Evolutionary conservation across 2,329 filamentous ascomycete genomes (phyloP), one percentile per base, ranked within the genome.

Genomic region (Calonectria multiphialidica): DNA sequence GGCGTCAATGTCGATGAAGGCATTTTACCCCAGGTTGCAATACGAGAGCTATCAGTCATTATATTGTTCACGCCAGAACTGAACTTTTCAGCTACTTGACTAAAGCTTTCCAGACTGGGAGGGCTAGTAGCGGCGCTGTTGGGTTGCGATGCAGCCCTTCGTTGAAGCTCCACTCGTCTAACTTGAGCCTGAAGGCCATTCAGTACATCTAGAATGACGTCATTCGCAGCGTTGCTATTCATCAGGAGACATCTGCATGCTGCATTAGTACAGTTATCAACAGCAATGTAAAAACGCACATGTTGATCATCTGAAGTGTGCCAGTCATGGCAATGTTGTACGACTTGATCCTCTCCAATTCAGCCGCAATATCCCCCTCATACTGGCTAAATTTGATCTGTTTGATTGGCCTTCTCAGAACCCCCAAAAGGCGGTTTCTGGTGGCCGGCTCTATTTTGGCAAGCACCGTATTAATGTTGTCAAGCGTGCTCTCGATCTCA

Each of bases 281-380:
- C 10, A 45, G 47, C 2, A 16, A 12, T 5, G 30, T 15, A 3
- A 25, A 25, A 9, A 35, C 64, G 5, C 44, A 57, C 64, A 66
- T 25, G 13, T 66, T 66, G 12, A 66, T 66, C 64, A 66, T 66
- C 64, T 66, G 64, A 23, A 66, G 49, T 5, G 64, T 49, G n/a
- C 64, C 55, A 9, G 33, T 16, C 64, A 66, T 66, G 16, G 64
- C 64, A 12, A 35, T 42, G 37, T 57, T 66, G 37, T 66, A 55
- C 5, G 64, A 55, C 10, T 66, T 55, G 3, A 66, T 30, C 23
- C 64, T 55, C 2, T 57, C 37, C 37, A 42, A 57, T 23, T 45
- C 55, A 5, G 25, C 30, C 16, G 47, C 9, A 15, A 66, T 55
- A 25, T 57, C 64, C 13, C 33, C 55, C 28, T 35, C 30, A 44